Percentiles rank a stretch among this genome's conserved stretches.
Conservation (phyloP, 208 protist species). For the Trichomonas vaginalis region DNA sequence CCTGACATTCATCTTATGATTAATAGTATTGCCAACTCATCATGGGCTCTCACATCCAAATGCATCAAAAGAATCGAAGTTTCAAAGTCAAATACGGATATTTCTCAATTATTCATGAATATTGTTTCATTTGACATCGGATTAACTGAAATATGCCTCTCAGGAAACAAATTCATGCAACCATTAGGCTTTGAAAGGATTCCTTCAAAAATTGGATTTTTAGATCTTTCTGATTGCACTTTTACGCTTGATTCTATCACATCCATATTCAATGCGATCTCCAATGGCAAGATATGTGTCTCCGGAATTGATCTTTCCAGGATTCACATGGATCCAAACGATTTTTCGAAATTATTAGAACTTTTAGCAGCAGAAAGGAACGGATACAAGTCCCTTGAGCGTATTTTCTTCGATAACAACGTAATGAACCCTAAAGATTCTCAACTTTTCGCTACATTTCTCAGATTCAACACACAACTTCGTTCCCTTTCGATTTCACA, state of each 20-base stretch:
- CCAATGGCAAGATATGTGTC: neutral
- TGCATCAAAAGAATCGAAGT: neutral
- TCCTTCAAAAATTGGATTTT: neutral
- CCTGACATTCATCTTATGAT: neutral
- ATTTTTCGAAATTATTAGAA: neutral
- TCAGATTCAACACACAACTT: neutral
- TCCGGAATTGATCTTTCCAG: neutral
- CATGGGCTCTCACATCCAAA: neutral
- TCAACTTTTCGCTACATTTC: neutral
- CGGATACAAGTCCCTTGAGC: neutral
- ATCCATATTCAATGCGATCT: neutral
- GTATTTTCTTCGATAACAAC: neutral
- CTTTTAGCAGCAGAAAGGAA: neutral
- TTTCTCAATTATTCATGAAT: neutral
- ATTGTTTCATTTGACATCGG: neutral
- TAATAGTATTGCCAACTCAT: neutral
- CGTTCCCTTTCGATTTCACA: neutral
- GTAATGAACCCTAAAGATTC: neutral
- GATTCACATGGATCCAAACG: neutral
- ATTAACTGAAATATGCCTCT: neutral
- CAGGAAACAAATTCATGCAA: neutral
- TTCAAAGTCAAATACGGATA: neutral
- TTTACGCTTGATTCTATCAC: neutral
- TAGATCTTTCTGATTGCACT: neutral
- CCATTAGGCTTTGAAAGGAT: neutral